Base-by-base conservation (phyloP, 208 protist genomes). In the Acanthamoeba polyphaga region DNA sequence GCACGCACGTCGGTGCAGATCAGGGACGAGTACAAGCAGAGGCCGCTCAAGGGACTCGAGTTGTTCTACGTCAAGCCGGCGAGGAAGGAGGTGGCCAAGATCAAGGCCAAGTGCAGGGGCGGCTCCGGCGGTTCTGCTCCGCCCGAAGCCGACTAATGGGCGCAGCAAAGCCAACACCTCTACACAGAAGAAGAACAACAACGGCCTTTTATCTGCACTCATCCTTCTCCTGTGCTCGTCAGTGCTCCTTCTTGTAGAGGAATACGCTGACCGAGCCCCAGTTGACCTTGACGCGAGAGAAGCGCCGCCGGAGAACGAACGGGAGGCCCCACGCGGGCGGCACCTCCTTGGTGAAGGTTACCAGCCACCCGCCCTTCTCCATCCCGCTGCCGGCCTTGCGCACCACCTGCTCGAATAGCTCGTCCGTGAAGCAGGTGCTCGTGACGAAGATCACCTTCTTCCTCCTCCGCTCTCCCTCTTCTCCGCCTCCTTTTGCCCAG, bases 21-120 rank as follows among this genome's bases (percentile, higher is more conserved):
- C n/a, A 27, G 60, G 43, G 64, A 92, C 38, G 87, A 92, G 24
- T 68, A 51, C 55, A 92, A 92, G 64, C 34, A 92, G 64, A 24
- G 87, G 38, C 87, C 87, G 60, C 64, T 92, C 62, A 68, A 74
- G 43, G 87, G 87, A 0, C 29, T 92, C 22, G 87, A 92, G 24
- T 29, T 92, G 32, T 74, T 92, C 87, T 88, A 92, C 38, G 87
- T 74, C 60, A 74, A 19, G 64, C 87, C 62, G 3, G 6, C 87
- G 24, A 92, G 62, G 87, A 92, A 88, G 53, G 80, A 88, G 32
- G n/a, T 88, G 5, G 62, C 87, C 87, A 70, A 74, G 53, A 92
- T 74, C 87, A 92, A 58, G 87, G 53, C 87, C 87, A 92, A 92
- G 62, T 92, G 29, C 87, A 51, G 87, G 13, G 80, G 80, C 17